Conservation (phyloP, 2,329 filamentous ascomycete genomes). For the Pseudocercospora fijiensis region DNA sequence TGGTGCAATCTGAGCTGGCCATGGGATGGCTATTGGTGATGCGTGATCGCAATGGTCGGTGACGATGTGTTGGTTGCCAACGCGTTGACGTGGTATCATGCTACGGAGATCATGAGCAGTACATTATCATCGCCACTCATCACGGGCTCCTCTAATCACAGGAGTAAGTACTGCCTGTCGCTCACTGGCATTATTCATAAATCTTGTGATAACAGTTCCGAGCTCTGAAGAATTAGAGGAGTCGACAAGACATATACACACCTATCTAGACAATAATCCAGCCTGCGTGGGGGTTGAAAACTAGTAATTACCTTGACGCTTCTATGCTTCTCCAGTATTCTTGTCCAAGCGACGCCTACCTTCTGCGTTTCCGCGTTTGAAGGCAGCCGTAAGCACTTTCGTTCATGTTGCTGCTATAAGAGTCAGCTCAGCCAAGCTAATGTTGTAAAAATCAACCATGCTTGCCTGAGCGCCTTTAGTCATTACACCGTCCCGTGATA, state of each 20-base stretch:
- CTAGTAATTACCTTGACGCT: neutral
- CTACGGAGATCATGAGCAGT: neutral
- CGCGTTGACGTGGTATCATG: neutral
- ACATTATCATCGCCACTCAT: neutral
- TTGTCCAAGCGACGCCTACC: neutral
- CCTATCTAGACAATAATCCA: neutral
- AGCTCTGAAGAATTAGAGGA: neutral
- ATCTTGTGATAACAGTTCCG: neutral
- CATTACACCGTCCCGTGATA: neutral
- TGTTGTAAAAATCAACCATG: neutral
- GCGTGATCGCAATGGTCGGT: neutral
- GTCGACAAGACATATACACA: neutral
- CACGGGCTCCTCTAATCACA: neutral
- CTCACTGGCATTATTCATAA: neutral
- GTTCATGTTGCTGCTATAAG: neutral
- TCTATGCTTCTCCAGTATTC: neutral
- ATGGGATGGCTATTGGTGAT: neutral
- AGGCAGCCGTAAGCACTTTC: neutral
- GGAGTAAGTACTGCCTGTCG: neutral
- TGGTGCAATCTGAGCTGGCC: neutral
- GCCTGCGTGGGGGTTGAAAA: neutral
- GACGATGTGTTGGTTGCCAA: neutral
- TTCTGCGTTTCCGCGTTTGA: neutral
- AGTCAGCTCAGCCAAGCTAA: neutral
- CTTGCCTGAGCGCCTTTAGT: slow-evolving; percentile 1